Percentiles rank a stretch among this genome's conserved stretches.
phyloP scores from a whole-genome alignment of 2,329 filamentous ascomycete species.

The Teratosphaeria destructans region DNA sequence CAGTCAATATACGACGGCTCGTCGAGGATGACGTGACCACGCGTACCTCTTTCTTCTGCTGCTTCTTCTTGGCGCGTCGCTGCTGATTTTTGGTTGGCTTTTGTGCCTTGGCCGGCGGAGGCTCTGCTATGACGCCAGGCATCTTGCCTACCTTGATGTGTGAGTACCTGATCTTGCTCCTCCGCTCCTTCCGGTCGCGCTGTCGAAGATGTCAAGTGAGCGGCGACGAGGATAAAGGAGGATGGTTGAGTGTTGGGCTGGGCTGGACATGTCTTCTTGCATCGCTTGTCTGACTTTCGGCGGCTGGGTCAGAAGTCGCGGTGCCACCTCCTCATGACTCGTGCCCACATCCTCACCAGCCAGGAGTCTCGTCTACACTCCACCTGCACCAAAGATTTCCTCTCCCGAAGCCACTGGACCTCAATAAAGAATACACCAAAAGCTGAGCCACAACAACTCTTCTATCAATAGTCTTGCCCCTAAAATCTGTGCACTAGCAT shows the following conservation, averaged over 20 bases:
- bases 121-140: constrained; percentile 25
- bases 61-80: constrained; percentile 88
- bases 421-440: too few species aligned
- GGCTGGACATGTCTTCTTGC: background rate
- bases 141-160: constrained; percentile 16
- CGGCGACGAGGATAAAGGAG: background rate
- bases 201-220: background rate
- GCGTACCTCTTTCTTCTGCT: constrained; percentile 77
- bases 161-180: background rate
- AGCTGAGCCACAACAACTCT: background rate
- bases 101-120: constrained; percentile 24
- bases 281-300: background rate
- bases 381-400: too few species aligned
- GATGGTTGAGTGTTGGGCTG: background rate
- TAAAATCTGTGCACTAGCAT: background rate
- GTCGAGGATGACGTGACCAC: constrained; percentile 31
- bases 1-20: background rate
- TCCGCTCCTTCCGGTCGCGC: background rate
- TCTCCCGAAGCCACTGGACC: too few species aligned
- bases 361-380: background rate
- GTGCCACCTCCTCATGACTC: background rate
- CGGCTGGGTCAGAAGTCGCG: background rate
- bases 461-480: background rate
- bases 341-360: background rate
- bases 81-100: constrained; percentile 93